These are phyloP conservation scores for Trichophyton mentagrophytes DNA, from an alignment of 2,329 filamentous ascomycete species.

Conservation along the genomic window DNA sequence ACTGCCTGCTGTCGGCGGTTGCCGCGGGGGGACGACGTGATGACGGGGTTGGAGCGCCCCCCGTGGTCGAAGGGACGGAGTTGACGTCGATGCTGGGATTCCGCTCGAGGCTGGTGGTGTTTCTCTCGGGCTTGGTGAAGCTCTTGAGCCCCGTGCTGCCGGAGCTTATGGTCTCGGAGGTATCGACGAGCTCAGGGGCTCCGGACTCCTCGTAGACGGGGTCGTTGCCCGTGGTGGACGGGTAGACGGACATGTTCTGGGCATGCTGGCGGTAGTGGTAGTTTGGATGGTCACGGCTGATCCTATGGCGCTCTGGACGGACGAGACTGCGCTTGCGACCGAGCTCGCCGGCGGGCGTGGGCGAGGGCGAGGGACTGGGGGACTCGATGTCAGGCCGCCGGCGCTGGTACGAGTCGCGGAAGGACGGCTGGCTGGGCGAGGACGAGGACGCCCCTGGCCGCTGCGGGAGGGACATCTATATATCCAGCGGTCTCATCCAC, in stretches of 20 bases:
- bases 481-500: not conserved
- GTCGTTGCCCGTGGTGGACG: conserved; percentile 86
- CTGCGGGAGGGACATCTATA: conserved; percentile 40
- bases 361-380: conserved; percentile 30
- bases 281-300: conserved; percentile 79
- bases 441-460: conserved; percentile 52
- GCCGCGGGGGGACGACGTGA: not conserved
- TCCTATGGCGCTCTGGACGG: conserved; percentile 72
- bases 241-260: conserved; percentile 77
- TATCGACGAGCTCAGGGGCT: conserved; percentile 29
- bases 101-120: conserved; percentile 5
- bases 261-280: conserved; percentile 95
- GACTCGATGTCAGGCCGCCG: conserved; percentile 61
- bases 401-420: conserved; percentile 56
- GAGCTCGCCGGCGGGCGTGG: conserved; percentile 35
- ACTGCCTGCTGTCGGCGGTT: not conserved
- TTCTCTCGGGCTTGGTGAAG: conserved; percentile 15
- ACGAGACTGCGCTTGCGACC: conserved; percentile 76
- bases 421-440: conserved; percentile 42
- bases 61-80: not conserved
- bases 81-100: not conserved
- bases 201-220: conserved; percentile 62
- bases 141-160: conserved; percentile 49
- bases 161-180: conserved; percentile 40
- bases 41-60: no score